Conservation (phyloP, 805 yeast species). For the Starmerella asiatica region DNA sequence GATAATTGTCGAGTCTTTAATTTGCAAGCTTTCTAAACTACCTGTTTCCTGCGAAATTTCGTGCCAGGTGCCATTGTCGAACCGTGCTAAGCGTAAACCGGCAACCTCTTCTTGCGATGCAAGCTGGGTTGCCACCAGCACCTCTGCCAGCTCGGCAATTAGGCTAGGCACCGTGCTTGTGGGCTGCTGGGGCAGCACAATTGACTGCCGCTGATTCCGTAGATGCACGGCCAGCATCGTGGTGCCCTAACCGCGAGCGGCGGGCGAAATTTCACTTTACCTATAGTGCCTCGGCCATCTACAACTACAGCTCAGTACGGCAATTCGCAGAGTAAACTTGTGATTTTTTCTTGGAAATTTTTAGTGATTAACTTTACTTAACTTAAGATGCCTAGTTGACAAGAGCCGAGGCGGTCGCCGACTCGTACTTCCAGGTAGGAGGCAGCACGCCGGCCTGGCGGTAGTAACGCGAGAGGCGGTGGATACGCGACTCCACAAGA, state of each 20-base stretch:
- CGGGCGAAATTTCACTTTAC: no score
- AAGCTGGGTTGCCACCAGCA: constrained; percentile 17
- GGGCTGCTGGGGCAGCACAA: constrained; percentile 14
- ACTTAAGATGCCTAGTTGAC: constrained; percentile 54
- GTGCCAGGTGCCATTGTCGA: constrained; percentile 9
- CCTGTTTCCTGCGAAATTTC: constrained; percentile 13
- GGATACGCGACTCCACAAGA: constrained; percentile 99
- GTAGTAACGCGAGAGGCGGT: constrained; percentile 99
- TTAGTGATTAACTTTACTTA: no score
- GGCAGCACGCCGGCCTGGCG: constrained; percentile 98
- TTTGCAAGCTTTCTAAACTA: constrained; percentile 7
- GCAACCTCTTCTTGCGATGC: constrained; percentile 17
- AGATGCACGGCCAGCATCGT: constrained; percentile 19
- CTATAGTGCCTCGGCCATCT: no score
- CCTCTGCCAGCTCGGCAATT: constrained; percentile 22
- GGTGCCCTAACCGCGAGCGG: no score
- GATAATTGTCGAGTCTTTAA: constrained; percentile 10
- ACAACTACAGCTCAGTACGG: no score
- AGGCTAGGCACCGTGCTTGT: constrained; percentile 10
- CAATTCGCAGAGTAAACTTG: no score
- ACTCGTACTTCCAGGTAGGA: constrained; percentile 99
- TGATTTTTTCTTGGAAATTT: no score
- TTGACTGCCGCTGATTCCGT: constrained; percentile 7
- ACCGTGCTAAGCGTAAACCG: constrained; percentile 15
- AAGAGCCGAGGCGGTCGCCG: constrained; percentile 99